Percentiles rank a stretch among this genome's conserved stretches.
Conservation (phyloP, 176 grass and related monocot species). For the Oryza punctata region DNA sequence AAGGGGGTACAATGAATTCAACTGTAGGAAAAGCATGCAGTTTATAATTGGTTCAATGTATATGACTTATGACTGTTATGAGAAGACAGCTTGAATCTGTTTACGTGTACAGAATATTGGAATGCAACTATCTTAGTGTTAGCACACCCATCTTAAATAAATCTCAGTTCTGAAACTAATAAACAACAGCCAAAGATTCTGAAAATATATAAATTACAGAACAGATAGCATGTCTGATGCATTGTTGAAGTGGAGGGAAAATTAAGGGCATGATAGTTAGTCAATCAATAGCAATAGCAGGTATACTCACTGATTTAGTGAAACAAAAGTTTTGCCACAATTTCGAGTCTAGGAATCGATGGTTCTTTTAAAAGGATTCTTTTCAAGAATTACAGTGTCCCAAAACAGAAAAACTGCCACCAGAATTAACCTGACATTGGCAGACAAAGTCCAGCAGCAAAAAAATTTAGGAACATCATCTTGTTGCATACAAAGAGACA, state of each 20-base stretch:
- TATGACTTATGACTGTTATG: not conserved
- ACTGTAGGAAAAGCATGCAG: conserved; percentile 3
- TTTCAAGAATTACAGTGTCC: not conserved
- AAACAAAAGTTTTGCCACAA: no score
- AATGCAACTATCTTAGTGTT: not conserved
- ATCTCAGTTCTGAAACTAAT: conserved; percentile 22
- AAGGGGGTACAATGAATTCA: not conserved
- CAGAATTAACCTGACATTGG: not conserved
- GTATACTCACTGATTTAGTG: not conserved
- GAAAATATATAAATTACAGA: not conserved
- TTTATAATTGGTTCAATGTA: not conserved
- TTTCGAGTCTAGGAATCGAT: not conserved
- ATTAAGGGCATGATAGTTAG: not conserved
- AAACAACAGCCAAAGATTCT: not conserved
- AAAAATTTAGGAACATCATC: not conserved
- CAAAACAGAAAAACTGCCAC: not conserved
- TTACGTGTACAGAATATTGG: not conserved
- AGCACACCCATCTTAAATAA: not conserved
- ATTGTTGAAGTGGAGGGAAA: not conserved
- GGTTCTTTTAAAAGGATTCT: not conserved
- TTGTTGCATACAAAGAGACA: not conserved
- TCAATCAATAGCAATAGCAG: not conserved
- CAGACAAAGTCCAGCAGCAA: not conserved
- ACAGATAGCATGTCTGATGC: not conserved
- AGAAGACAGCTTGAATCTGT: not conserved